Conservation (phyloP, 306 rosid species). For the Comarum palustre region DNA sequence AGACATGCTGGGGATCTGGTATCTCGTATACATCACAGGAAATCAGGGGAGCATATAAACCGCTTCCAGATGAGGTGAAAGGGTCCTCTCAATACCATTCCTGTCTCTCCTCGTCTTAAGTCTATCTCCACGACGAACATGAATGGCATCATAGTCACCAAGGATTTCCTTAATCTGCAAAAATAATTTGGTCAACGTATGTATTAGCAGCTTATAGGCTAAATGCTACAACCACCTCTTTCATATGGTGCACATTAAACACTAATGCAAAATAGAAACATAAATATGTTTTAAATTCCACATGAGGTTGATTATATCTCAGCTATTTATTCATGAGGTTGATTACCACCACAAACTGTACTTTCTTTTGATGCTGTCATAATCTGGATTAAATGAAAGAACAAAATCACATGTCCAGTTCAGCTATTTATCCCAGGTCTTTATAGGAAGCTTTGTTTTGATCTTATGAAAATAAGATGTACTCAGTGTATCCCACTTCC, state of each 20-base stretch:
- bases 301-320: neutral
- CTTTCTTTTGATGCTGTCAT: neutral
- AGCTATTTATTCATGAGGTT: neutral
- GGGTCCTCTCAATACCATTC: slow-evolving; percentile 65
- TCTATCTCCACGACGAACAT: slow-evolving; percentile 97
- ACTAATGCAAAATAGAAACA: neutral
- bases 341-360: neutral
- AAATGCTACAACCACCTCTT: neutral
- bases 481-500: neutral
- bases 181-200: slow-evolving; percentile 22
- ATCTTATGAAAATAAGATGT: neutral
- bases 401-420: neutral
- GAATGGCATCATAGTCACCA: slow-evolving; percentile 78
- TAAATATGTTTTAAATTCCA: neutral
- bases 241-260: neutral
- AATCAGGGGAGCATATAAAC: neutral
- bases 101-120: slow-evolving; percentile 89
- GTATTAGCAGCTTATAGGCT: neutral
- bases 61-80: slow-evolving; percentile 74
- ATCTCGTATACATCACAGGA: neutral
- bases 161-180: slow-evolving; percentile 53
- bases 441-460: neutral
- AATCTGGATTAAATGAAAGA: neutral
- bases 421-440: slow-evolving; percentile 1
- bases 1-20: neutral